A percentile compares a stretch with the other conserved stretches of the same genome.
These are phyloP conservation scores for Mycena albidolilacea DNA, from an alignment of 768 basidiomycete species.

Conservation along the genomic window DNA sequence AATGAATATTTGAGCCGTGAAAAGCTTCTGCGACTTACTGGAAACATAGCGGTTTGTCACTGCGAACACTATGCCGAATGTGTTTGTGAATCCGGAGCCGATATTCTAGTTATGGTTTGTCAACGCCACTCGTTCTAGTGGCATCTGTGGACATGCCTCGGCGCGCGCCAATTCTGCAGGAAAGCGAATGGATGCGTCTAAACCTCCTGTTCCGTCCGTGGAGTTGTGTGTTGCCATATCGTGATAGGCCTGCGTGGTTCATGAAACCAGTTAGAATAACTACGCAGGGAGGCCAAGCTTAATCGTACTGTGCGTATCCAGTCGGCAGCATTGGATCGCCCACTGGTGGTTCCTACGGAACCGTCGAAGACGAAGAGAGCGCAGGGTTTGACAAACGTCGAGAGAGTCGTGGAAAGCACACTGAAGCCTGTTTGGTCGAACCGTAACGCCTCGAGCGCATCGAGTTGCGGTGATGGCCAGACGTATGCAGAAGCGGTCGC, in stretches of 20 bases:
- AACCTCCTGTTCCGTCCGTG: slow-evolving; percentile 44
- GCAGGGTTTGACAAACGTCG: slow-evolving; percentile 23
- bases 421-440: slow-evolving; percentile 23
- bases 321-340: background rate
- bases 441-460: slow-evolving; percentile 25
- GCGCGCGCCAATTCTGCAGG: slow-evolving; percentile 31
- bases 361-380: slow-evolving; percentile 16
- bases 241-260: slow-evolving; percentile 41
- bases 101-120: slow-evolving; percentile 8
- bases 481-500: slow-evolving; percentile 7
- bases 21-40: slow-evolving; percentile 1
- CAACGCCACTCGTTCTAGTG: background rate
- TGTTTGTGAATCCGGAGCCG: slow-evolving; percentile 20
- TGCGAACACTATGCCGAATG: slow-evolving; percentile 21
- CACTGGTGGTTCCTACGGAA: background rate
- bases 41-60: slow-evolving; percentile 21
- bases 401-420: slow-evolving; percentile 1
- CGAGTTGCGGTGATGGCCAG: slow-evolving; percentile 28
- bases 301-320: slow-evolving; percentile 21
- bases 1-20: background rate
- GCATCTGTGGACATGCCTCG: slow-evolving; percentile 12
- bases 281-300: background rate
- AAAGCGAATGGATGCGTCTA: slow-evolving; percentile 46
- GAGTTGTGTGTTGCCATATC: slow-evolving; percentile 45
- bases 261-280: background rate